These are phyloP conservation scores for Plectosphaerella plurivora DNA, from an alignment of 2,329 filamentous ascomycete genomes.

Conservation along the genomic window DNA sequence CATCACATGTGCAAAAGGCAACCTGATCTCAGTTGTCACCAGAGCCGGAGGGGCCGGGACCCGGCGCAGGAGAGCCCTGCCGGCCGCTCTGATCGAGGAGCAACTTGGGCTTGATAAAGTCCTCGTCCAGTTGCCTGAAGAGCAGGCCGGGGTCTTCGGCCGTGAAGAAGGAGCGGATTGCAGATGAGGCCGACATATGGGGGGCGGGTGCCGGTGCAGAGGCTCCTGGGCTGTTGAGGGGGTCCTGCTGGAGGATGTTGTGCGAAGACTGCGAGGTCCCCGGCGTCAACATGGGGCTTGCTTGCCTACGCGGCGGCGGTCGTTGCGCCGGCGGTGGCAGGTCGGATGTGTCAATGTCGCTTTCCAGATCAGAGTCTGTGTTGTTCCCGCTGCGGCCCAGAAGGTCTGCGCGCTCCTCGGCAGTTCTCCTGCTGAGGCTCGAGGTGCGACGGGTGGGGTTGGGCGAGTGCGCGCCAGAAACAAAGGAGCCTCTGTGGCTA, in stretches of 20 bases:
- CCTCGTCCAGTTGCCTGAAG: conserved; percentile 91
- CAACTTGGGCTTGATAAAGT: conserved; percentile 89
- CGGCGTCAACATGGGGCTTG: conserved; percentile 28
- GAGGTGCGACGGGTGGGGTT: conserved; percentile 35
- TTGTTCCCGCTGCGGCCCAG: conserved; percentile 40
- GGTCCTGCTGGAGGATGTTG: conserved; percentile 14
- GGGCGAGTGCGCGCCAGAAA: conserved; percentile 49
- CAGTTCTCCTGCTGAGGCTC: conserved; percentile 51
- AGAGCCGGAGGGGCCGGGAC: conserved; percentile 4
- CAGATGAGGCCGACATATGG: conserved; percentile 65
- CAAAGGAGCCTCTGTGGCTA: conserved; percentile 38
- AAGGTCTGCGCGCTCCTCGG: conserved; percentile 52
- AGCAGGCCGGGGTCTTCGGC: conserved; percentile 84
- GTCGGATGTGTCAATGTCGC: conserved; percentile 63
- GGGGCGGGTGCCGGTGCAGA: conserved; percentile 12
- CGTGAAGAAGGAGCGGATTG: conserved; percentile 76
- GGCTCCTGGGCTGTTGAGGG: conserved; percentile 2
- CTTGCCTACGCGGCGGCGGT: conserved; percentile 31
- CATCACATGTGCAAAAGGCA: background rate
- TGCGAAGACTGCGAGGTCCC: conserved; percentile 7
- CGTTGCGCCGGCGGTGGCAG: conserved; percentile 54
- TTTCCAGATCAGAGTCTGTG: conserved; percentile 56
- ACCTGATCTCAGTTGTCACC: no score
- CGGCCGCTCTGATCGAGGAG: conserved; percentile 65
- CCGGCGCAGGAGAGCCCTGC: conserved; percentile 5